Base-by-base conservation (phyloP, 805 yeast genomes). In the Candida sanyiensis region DNA sequence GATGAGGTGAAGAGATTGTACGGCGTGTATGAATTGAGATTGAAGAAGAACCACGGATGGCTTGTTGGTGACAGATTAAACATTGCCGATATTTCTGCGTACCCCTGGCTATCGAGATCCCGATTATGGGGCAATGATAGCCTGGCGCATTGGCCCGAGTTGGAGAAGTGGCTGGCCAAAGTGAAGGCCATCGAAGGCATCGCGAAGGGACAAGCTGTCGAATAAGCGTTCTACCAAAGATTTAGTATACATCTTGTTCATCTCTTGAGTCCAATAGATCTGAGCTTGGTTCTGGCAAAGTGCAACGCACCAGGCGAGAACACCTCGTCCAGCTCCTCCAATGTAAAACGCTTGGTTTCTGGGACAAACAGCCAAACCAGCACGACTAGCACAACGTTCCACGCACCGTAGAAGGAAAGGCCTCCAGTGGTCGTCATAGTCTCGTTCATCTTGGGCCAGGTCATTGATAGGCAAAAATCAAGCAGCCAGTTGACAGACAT, bases 291-390 rank as follows among this genome's bases (percentile, higher is more conserved):
- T 27, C 29, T 27, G 13, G 29, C 29, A 27, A 27, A 27, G 18
- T 27, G 29, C 29, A 27, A 13, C 13, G 54, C 44, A 20, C 58
- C 57, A 11, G 32, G 40, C 26, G 50, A 69, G 55, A 83, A 83
- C 13, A 83, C 83, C 35, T 77, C 79, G 55, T 83, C 90, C 54
- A 83, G 68, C 58, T 83, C 87, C 61, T 83, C 93, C 51, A 83
- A 70, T 0, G 90, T 79, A 46, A 78, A 70, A 24, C 76, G 77
- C 61, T 75, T 76, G 3, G 89, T 82, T 55, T 82, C 89, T 3
- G 88, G 60, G 18, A 66, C 59, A 58, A 62, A 62, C 32, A 61
- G 56, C 44, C 69, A 67, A 16, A 74, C 73, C 42, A 69, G 50
- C 52, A 67, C 62, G 60, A 71, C 69, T 0, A 74, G 69, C 26